Conservation (phyloP, 1,139 yeast species). For the Protomyces lactucae-debilis region DNA sequence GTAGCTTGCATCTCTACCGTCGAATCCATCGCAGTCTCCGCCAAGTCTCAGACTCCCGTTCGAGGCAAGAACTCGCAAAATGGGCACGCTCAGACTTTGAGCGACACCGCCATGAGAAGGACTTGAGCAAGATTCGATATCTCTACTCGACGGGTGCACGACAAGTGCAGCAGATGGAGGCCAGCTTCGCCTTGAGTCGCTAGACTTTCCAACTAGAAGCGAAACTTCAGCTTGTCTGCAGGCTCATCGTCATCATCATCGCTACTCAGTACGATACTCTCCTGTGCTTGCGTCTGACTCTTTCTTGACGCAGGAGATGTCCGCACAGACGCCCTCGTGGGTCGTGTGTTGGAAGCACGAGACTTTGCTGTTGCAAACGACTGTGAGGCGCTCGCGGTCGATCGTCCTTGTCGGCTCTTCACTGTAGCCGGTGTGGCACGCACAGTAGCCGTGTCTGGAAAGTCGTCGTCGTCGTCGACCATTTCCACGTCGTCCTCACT, state of each 20-base stretch:
- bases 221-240: not conserved
- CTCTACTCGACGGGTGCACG: conserved; percentile 16
- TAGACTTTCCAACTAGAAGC: not conserved
- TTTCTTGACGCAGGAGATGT: not conserved
- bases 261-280: not conserved
- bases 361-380: not conserved
- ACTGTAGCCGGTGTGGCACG: not conserved
- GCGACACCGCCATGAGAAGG: conserved; percentile 13
- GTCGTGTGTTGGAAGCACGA: not conserved
- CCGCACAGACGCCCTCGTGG: not conserved
- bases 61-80: conserved; percentile 7
- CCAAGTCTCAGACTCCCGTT: conserved; percentile 1
- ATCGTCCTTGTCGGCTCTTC: not conserved
- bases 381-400: not conserved
- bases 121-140: conserved; percentile 15
- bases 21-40: conserved; percentile 23
- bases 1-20: conserved; percentile 12
- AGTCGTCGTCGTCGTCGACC: not conserved
- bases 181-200: conserved; percentile 17
- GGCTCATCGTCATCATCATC: not conserved
- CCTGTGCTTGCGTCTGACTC: not conserved
- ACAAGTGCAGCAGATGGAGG: conserved; percentile 25
- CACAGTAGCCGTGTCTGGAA: not conserved
- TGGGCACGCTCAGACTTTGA: conserved; percentile 25
- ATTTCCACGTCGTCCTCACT: not conserved